Conservation (phyloP, 2,329 filamentous ascomycete species). For the Phialemoniopsis sp. region DNA sequence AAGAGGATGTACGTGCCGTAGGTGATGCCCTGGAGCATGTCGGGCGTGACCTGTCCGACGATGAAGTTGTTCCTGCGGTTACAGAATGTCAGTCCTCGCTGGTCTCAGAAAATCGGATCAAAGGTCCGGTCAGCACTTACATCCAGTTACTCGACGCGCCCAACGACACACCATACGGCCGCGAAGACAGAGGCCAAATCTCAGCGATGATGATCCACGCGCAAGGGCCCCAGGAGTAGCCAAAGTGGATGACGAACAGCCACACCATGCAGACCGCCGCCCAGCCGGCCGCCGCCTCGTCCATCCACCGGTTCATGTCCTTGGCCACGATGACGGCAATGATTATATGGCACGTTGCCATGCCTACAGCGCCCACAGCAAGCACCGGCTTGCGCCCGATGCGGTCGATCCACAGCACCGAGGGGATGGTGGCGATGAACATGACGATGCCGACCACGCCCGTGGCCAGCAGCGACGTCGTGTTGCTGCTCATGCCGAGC, state of each 20-base stretch:
- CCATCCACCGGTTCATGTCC: conserved; percentile 53
- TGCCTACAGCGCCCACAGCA: conserved; percentile 62
- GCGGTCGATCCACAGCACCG: conserved; percentile 62
- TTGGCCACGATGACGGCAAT: conserved; percentile 66
- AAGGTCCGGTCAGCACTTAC: conserved; percentile 25
- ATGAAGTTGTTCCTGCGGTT: conserved; percentile 56
- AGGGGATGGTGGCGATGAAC: conserved; percentile 64
- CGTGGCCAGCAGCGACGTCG: conserved; percentile 59
- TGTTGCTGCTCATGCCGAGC: conserved; percentile 52
- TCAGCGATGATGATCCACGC: conserved; percentile 73
- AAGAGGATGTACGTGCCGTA: conserved; percentile 74
- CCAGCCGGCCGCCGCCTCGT: conserved; percentile 63
- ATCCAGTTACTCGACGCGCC: conserved; percentile 65
- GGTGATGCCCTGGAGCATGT: conserved; percentile 59
- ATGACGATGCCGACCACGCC: conserved; percentile 69
- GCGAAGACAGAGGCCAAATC: conserved; percentile 67
- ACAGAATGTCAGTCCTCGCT: no score
- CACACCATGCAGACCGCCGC: conserved; percentile 65
- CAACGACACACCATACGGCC: conserved; percentile 67
- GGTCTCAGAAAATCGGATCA: background rate
- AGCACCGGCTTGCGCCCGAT: conserved; percentile 60
- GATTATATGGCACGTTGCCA: conserved; percentile 68
- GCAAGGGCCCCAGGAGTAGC: conserved; percentile 71
- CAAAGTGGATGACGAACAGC: conserved; percentile 73
- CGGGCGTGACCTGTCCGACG: conserved; percentile 66